phyloP scores from a whole-genome alignment of 1,139 yeast genomes.

The Candida sp. region DNA sequence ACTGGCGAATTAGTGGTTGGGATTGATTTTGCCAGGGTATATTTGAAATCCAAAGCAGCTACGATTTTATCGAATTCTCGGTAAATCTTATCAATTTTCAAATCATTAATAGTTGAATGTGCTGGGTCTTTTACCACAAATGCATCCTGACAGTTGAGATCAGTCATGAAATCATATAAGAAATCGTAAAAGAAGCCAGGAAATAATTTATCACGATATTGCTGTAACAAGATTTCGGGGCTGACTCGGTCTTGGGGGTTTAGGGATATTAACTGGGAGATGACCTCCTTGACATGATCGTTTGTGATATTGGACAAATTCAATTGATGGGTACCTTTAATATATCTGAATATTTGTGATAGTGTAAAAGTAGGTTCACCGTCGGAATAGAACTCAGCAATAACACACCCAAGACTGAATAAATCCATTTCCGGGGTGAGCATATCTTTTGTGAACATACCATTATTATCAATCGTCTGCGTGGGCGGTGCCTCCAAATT shows the following conservation, averaged over 20 bases:
- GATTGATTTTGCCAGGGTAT: constrained; percentile 9
- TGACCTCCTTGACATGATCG: constrained; percentile 46
- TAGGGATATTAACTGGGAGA: constrained; percentile 57
- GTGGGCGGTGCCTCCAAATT: constrained; percentile 12
- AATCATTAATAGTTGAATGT: constrained; percentile 46
- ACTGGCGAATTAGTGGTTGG: constrained; percentile 6
- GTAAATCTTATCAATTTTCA: constrained; percentile 56
- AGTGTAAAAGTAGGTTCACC: constrained; percentile 85
- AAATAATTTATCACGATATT: constrained; percentile 51
- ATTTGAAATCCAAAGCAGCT: constrained; percentile 42
- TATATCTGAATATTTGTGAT: constrained; percentile 82
- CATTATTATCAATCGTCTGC: constrained; percentile 25
- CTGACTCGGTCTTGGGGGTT: constrained; percentile 60
- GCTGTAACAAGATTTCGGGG: constrained; percentile 51
- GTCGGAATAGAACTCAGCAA: constrained; percentile 84
- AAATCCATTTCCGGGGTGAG: constrained; percentile 75
- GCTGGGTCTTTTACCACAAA: constrained; percentile 17
- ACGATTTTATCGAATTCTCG: constrained; percentile 53
- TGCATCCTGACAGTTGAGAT: constrained; percentile 21
- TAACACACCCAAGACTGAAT: constrained; percentile 88
- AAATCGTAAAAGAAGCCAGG: constrained; percentile 73
- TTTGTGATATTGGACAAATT: constrained; percentile 55
- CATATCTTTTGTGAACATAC: constrained; percentile 19
- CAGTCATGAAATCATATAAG: constrained; percentile 62
- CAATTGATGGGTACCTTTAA: constrained; percentile 65